Evolutionary conservation across 306 rosid genomes (phyloP).

Genomic region (Sicyos edulis): DNA sequence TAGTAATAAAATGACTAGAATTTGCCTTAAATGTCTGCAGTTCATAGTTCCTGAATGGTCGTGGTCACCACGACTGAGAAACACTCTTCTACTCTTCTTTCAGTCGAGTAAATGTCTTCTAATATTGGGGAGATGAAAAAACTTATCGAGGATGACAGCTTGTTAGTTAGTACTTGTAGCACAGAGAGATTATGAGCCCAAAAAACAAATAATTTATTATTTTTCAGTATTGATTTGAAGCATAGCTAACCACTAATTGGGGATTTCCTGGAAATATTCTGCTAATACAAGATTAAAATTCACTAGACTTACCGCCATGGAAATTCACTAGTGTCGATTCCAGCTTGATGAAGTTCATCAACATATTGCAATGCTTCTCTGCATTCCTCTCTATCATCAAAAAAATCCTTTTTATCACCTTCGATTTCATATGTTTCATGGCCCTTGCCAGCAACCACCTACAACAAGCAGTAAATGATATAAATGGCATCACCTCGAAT

Average conservation of each 20-base stretch:
- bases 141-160: background rate
- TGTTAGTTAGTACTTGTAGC: background rate
- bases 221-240: background rate
- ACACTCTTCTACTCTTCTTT: constrained; percentile 2
- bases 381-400: constrained; percentile 94
- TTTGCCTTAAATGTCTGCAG: constrained; percentile 3
- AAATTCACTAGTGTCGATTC: constrained; percentile 93
- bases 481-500: background rate
- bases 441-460: constrained; percentile 97
- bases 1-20: constrained; percentile 15
- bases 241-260: background rate
- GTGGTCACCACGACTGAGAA: background rate
- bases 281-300: background rate
- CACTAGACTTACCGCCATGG: constrained; percentile 76
- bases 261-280: background rate
- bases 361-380: constrained; percentile 89
- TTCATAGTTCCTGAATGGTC: background rate
- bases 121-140: background rate
- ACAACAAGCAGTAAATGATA: constrained; percentile 27
- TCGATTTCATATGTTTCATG: constrained; percentile 73
- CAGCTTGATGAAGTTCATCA: constrained; percentile 95
- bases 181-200: background rate
- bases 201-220: background rate
- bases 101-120: background rate
- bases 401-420: constrained; percentile 69